Base-by-base conservation (phyloP, 176 grass and related monocot genomes). In the Otatea glauca region DNA sequence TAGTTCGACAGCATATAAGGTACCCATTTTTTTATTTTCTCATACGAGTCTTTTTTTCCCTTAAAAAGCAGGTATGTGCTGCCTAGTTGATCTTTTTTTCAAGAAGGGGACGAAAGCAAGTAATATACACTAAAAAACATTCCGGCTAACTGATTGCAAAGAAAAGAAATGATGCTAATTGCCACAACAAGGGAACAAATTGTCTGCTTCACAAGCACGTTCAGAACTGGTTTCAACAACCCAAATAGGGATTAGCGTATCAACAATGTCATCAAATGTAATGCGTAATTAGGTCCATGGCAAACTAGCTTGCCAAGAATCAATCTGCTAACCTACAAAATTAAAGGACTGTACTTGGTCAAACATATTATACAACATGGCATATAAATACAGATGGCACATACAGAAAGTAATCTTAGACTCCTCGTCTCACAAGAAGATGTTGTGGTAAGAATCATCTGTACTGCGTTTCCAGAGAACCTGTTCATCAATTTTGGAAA, bases 401-500 rank as follows among this genome's bases (percentile, higher is more conserved):
- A 76, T 86, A 72, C 20, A 84, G 11, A 50, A 23, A 43, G 14
- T 58, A 49, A 48, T 38, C 73, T 63, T 34, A 84, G 7, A 18
- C 18, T 76, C 56, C 20, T 42, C 21, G 11, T 43, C 63, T 68
- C 54, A 69, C 16, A 77, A 77, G 27, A 47, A 16, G 6, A 72
- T 35, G 27, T 29, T 72, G 7, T 73, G 41, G 32, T 74, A 7
- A 61, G 45, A 86, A 54, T 84, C 72, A 65, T 64, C 23, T 10
- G 48, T 45, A 16, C 10, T 55, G 38, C 56, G 0, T 61, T 81
- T 87, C 96, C 96, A 98, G 17, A 98, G 83, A 72, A 94, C 77
- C 78, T 98, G 96, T 59, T 94, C 89, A 42, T 96, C 93, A 58
- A 96, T 90, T 74, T 87, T 94, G 3, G 85, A 90, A 65, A 98